Evolutionary conservation across 257 asterid genomes (phyloP).

Genomic region (Petrea volubilis): DNA sequence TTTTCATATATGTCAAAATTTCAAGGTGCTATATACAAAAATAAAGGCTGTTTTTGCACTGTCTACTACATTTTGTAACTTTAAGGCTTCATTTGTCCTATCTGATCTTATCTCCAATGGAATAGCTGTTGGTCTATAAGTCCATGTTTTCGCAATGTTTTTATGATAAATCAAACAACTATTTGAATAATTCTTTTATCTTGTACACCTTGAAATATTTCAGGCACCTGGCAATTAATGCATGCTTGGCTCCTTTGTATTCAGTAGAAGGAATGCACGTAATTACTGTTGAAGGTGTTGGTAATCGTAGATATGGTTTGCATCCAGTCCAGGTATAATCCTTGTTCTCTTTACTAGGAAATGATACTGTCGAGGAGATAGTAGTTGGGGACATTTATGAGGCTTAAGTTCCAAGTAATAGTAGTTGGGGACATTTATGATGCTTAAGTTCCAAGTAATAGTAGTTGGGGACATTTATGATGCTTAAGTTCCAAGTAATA

Average conservation of each 20-base stretch:
- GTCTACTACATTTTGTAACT: background rate
- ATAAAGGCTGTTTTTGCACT: background rate
- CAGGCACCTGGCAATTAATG: slow-evolving; percentile 89
- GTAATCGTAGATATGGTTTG: slow-evolving; percentile 74
- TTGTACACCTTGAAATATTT: slow-evolving; percentile 7
- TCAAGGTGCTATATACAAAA: background rate
- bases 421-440: no score
- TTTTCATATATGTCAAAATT: slow-evolving; percentile 2
- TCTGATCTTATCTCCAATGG: slow-evolving; percentile 11
- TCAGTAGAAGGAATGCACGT: slow-evolving; percentile 98
- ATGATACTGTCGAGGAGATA: background rate
- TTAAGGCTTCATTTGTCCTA: background rate
- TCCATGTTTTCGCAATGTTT: slow-evolving; percentile 6
- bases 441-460: no score
- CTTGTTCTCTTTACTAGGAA: slow-evolving; percentile 10
- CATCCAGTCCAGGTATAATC: slow-evolving; percentile 88
- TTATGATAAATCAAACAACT: background rate
- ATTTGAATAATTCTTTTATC: slow-evolving; percentile 6
- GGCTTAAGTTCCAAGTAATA: no score
- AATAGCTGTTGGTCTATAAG: background rate
- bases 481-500: slow-evolving; percentile 5
- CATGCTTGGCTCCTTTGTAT: slow-evolving; percentile 96
- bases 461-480: no score
- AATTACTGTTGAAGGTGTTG: slow-evolving; percentile 92
- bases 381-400: slow-evolving; percentile 9